Evolutionary conservation across 768 basidiomycete genomes (phyloP).

Genomic region (Phylloporus sp.): DNA sequence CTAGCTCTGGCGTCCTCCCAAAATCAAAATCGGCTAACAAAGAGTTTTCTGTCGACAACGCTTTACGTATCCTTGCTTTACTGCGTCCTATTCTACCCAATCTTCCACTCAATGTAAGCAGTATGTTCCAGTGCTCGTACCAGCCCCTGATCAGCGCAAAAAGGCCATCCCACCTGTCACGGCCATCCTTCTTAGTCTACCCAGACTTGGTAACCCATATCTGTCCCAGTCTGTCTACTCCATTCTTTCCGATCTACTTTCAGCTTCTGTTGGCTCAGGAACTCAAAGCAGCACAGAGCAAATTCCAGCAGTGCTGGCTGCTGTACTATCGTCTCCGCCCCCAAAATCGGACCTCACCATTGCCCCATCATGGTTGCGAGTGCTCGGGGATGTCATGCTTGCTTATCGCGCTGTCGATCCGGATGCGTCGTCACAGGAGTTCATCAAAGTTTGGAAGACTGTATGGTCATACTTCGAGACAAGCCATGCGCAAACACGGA

Average conservation of each 20-base stretch:
- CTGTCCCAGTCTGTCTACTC: conserved; percentile 86
- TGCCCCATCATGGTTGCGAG: conserved; percentile 73
- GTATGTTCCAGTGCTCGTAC: conserved; percentile 3
- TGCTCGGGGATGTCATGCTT: conserved; percentile 70
- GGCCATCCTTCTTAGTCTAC: conserved; percentile 70
- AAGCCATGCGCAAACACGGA: conserved; percentile 54
- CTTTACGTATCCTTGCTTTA: conserved; percentile 74
- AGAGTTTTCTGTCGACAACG: conserved; percentile 61
- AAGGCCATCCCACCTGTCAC: conserved; percentile 74
- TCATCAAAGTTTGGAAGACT: conserved; percentile 67
- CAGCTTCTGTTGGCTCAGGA: conserved; percentile 47
- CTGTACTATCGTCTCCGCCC: conserved; percentile 67
- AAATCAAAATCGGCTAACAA: conserved; percentile 55
- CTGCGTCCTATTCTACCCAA: conserved; percentile 56
- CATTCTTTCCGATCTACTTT: conserved; percentile 78
- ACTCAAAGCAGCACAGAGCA: conserved; percentile 49
- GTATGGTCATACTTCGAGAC: conserved; percentile 80
- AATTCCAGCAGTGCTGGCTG: conserved; percentile 58
- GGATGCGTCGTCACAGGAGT: conserved; percentile 48
- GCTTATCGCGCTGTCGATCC: conserved; percentile 53
- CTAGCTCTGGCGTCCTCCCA: conserved; percentile 55
- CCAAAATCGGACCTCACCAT: conserved; percentile 63
- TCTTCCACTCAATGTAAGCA: conserved; percentile 68
- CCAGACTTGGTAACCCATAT: conserved; percentile 84
- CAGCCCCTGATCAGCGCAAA: conserved; percentile 10